Conservation (phyloP, 2,329 filamentous ascomycete genomes). For the Ceratocystis ficicola region DNA sequence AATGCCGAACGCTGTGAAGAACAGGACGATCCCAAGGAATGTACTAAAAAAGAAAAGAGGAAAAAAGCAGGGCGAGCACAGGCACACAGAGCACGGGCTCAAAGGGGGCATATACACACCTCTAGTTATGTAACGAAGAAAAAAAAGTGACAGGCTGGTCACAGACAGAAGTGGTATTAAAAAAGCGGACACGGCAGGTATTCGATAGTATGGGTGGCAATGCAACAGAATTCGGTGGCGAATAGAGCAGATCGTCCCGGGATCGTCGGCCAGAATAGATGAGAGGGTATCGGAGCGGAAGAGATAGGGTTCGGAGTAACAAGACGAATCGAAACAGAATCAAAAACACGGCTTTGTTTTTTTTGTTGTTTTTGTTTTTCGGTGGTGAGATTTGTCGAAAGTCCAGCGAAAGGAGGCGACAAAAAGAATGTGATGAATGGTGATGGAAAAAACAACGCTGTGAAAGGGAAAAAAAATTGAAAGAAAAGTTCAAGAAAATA, state of each 20-base stretch:
- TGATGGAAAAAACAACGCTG: not conserved
- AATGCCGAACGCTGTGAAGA: conserved; percentile 9
- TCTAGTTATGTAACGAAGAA: conserved; percentile 12
- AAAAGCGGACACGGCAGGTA: conserved; percentile 8
- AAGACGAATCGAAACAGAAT: not conserved
- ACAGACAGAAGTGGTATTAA: conserved; percentile 17
- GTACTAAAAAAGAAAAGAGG: conserved; percentile 7
- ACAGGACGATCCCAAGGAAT: not conserved
- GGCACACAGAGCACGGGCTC: not conserved
- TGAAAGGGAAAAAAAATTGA: not conserved
- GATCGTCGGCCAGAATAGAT: not conserved
- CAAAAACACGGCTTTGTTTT: conserved; percentile 6
- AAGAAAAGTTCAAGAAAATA: conserved; percentile 4
- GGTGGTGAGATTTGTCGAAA: not conserved
- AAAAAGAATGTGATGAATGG: not conserved
- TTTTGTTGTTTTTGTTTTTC: not conserved
- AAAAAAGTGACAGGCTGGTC: conserved; percentile 19
- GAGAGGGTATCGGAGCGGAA: not conserved
- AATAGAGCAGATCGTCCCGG: not conserved
- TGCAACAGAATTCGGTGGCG: not conserved
- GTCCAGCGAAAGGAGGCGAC: not conserved
- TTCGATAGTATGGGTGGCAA: not conserved
- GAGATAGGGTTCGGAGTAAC: not conserved
- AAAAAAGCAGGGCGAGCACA: conserved; percentile 12
- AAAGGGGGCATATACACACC: conserved; percentile 9